Evolutionary conservation across 768 basidiomycete genomes (phyloP).

Genomic region (Tephrocybe sp.): DNA sequence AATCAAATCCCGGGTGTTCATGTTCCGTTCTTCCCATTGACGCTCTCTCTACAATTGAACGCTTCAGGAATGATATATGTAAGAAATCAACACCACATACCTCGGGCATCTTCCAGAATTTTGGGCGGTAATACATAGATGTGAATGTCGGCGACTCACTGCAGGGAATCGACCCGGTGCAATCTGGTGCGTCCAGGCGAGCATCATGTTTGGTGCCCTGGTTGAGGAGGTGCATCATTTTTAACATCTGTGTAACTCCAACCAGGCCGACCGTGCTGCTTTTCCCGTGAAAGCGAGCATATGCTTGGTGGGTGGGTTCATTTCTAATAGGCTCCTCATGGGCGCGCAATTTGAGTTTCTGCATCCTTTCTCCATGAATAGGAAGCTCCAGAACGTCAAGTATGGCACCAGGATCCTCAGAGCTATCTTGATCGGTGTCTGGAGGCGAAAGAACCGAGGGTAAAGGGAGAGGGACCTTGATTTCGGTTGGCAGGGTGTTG

Average conservation of each 20-base stretch:
- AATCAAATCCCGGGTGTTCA: conserved; percentile 27
- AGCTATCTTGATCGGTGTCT: conserved; percentile 19
- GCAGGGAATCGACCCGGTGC: conserved; percentile 14
- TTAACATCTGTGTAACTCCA: conserved; percentile 50
- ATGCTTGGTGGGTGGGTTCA: conserved; percentile 28
- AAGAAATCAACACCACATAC: conserved; percentile 31
- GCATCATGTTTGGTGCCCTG: conserved; percentile 11
- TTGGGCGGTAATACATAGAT: conserved; percentile 31
- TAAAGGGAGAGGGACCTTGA: background rate
- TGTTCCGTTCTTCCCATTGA: conserved; percentile 44
- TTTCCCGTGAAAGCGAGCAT: conserved; percentile 59
- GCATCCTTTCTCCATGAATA: conserved; percentile 29
- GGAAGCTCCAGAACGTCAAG: conserved; percentile 34
- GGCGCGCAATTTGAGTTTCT: conserved; percentile 33
- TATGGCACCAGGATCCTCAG: conserved; percentile 19
- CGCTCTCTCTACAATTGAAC: conserved; percentile 51
- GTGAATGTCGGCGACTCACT: conserved; percentile 1
- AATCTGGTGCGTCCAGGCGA: conserved; percentile 17
- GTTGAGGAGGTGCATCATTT: conserved; percentile 46
- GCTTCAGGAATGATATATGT: background rate
- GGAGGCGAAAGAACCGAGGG: conserved; percentile 6
- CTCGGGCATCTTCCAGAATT: conserved; percentile 58
- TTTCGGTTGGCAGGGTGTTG: background rate
- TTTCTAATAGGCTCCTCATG: conserved; percentile 18
- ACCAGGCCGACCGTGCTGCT: conserved; percentile 57